Evolutionary conservation across 495 filamentous ascomycete genomes (phyloP).

Genomic region (Aspergillus taichungensis): DNA sequence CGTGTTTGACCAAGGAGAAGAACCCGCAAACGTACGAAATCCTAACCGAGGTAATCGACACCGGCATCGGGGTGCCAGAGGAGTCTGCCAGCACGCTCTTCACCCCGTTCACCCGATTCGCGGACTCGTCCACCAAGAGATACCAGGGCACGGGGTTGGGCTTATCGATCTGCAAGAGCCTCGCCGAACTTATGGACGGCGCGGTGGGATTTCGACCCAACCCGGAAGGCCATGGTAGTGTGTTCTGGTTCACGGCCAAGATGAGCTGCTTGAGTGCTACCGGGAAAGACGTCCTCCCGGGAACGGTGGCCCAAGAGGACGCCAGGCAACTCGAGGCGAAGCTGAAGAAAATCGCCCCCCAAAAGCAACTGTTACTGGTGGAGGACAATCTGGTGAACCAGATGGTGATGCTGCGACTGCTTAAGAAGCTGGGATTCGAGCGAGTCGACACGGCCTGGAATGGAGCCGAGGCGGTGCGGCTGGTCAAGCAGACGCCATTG

Average conservation of each 20-base stretch:
- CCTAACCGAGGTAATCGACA: constrained; percentile 57
- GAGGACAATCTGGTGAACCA: constrained; percentile 59
- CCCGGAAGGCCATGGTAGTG: constrained; percentile 40
- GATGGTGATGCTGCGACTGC: constrained; percentile 51
- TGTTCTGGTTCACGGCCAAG: constrained; percentile 51
- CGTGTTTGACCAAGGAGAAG: constrained; percentile 42
- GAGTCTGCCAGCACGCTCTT: constrained; percentile 65
- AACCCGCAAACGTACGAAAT: constrained; percentile 33
- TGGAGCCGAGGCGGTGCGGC: constrained; percentile 47
- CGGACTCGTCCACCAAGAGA: constrained; percentile 62
- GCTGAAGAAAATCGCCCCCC: constrained; percentile 24
- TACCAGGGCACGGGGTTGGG: constrained; percentile 81
- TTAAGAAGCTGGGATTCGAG: constrained; percentile 45
- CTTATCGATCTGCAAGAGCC: constrained; percentile 69
- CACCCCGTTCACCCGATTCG: constrained; percentile 79
- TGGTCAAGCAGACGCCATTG: constrained; percentile 40
- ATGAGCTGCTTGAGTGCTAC: constrained; percentile 32
- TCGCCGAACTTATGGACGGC: constrained; percentile 79
- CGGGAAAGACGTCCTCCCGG: background rate
- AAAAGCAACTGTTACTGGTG: constrained; percentile 45
- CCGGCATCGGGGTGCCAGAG: constrained; percentile 78
- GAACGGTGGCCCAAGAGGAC: background rate
- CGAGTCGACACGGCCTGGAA: constrained; percentile 46
- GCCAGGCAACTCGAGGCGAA: constrained; percentile 5
- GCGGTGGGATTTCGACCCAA: constrained; percentile 53